These are phyloP conservation scores for Nitzschia palea DNA, from an alignment of 108 stramenopile genomes.

Conservation along the genomic window DNA sequence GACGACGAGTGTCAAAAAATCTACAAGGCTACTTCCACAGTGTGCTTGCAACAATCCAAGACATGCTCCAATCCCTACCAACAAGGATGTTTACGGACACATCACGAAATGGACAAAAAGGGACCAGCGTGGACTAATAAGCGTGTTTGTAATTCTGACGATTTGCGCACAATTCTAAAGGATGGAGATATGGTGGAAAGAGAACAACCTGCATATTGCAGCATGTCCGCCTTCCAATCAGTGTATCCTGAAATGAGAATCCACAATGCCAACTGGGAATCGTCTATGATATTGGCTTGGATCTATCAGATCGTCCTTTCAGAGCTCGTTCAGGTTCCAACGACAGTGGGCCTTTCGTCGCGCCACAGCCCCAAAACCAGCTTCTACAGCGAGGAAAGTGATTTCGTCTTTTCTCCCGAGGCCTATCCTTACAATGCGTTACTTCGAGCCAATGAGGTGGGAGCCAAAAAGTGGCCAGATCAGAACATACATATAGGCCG, in stretches of 20 bases:
- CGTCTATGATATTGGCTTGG: constrained; percentile 25
- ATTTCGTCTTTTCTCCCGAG: constrained; percentile 10
- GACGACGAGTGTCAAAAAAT: neutral
- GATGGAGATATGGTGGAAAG: no score
- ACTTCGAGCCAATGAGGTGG: constrained; percentile 9
- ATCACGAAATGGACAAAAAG: neutral
- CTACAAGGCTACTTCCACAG: neutral
- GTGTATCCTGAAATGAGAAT: constrained; percentile 32
- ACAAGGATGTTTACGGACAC: constrained; percentile 28
- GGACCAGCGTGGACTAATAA: neutral
- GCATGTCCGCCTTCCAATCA: neutral
- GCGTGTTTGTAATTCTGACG: constrained; percentile 25
- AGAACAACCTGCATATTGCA: neutral
- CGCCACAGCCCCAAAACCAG: neutral
- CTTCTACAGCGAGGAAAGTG: constrained; percentile 28
- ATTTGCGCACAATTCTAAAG: no score
- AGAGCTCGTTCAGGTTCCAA: constrained; percentile 32
- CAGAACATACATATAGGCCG: no score
- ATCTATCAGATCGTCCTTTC: constrained; percentile 32
- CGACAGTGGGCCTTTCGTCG: constrained; percentile 19
- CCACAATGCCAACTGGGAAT: constrained; percentile 35
- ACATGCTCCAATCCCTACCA: constrained; percentile 42
- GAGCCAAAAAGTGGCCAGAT: neutral
- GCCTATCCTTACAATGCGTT: constrained; percentile 21
- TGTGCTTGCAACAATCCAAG: constrained; percentile 17